Conservation (phyloP, 805 yeast species). For the Sugiyamaella qingdaonensis region DNA sequence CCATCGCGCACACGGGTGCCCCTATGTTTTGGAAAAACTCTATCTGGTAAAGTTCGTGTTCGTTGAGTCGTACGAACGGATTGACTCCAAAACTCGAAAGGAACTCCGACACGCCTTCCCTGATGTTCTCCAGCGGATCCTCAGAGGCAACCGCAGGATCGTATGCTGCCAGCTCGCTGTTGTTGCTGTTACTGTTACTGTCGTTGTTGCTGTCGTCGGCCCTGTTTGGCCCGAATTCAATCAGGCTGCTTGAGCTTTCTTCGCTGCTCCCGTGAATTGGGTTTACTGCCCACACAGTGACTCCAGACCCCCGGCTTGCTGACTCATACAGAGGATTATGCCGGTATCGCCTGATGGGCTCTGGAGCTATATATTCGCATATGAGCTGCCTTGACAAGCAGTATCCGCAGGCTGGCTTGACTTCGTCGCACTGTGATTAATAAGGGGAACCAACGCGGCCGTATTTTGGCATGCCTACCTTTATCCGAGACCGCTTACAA, state of each 20-base stretch:
- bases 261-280: no score
- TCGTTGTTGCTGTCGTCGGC: no score
- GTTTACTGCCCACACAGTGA: no score
- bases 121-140: no score
- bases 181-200: no score
- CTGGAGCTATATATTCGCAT: background rate
- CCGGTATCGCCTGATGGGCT: background rate
- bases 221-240: no score
- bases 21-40: slow-evolving; percentile 4
- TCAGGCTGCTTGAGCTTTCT: no score
- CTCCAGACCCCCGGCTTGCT: no score
- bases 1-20: slow-evolving; percentile 3
- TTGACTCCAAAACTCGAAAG: background rate
- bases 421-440: slow-evolving; percentile 7
- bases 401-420: slow-evolving; percentile 6
- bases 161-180: no score
- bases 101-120: no score
- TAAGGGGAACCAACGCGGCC: background rate
- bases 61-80: background rate
- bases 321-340: background rate
- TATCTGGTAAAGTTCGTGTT: background rate
- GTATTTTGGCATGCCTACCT: background rate
- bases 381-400: background rate
- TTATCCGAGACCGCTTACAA: slow-evolving; percentile 10
- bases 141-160: no score